phyloP scores from a whole-genome alignment of 371 early-diverging fungal species.

The Rhizomucor miehei region DNA sequence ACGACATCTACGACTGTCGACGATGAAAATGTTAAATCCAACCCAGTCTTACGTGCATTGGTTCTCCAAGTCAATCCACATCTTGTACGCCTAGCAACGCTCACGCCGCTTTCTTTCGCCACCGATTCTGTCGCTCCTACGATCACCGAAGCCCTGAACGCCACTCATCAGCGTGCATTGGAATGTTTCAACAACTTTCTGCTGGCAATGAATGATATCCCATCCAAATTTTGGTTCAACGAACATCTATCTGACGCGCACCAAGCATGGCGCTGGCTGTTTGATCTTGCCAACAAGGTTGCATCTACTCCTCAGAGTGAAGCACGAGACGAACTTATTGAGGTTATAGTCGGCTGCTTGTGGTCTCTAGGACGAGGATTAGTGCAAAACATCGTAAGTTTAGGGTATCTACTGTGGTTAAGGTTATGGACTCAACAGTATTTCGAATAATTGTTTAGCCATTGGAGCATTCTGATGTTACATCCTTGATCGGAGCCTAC shows the following conservation, averaged over 20 bases:
- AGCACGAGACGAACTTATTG: constrained; percentile 47
- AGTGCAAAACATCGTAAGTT: constrained; percentile 54
- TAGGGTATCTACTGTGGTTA: not conserved
- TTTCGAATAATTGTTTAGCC: constrained; percentile 25
- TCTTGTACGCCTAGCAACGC: constrained; percentile 50
- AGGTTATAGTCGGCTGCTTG: constrained; percentile 66
- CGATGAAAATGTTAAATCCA: constrained; percentile 23
- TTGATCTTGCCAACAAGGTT: constrained; percentile 47
- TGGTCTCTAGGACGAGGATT: constrained; percentile 75
- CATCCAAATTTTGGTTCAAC: constrained; percentile 67
- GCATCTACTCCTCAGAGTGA: constrained; percentile 35
- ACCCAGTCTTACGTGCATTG: constrained; percentile 48
- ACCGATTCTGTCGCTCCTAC: constrained; percentile 34
- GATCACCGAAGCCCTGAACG: constrained; percentile 47
- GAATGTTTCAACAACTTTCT: constrained; percentile 78
- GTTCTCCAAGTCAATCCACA: constrained; percentile 47
- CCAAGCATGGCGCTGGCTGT: constrained; percentile 63
- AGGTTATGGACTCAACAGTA: not conserved
- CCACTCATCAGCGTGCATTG: constrained; percentile 67
- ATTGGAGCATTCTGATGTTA: constrained; percentile 42
- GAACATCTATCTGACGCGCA: constrained; percentile 50
- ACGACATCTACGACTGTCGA: constrained; percentile 20
- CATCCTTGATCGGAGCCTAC: constrained; percentile 51
- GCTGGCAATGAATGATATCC: constrained; percentile 65
- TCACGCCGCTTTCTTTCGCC: constrained; percentile 53